Percentiles rank a stretch among this genome's conserved stretches.
Conservation (phyloP, 2,329 filamentous ascomycete genomes). For the Nothophaeocryptopus gaeumannii region DNA sequence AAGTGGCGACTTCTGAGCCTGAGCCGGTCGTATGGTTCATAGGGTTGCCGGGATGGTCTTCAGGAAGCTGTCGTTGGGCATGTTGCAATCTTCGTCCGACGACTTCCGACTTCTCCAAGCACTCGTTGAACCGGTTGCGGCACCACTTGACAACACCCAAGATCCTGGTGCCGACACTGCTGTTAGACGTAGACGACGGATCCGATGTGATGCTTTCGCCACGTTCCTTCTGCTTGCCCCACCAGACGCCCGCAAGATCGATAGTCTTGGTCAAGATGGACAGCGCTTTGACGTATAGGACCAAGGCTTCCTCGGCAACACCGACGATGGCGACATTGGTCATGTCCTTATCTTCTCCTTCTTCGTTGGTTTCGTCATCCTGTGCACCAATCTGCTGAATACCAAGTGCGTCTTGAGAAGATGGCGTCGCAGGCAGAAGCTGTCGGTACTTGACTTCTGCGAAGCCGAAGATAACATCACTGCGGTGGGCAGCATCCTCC, state of each 20-base stretch:
- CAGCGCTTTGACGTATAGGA: slow-evolving; percentile 92
- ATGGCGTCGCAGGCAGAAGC: slow-evolving; percentile 83
- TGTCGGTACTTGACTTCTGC: slow-evolving; percentile 99
- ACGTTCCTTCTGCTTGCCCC: slow-evolving; percentile 52
- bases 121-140: slow-evolving; percentile 90
- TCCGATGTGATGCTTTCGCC: slow-evolving; percentile 53
- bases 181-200: slow-evolving; percentile 21
- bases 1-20: slow-evolving; percentile 55
- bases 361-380: slow-evolving; percentile 53
- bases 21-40: slow-evolving; percentile 65
- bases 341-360: slow-evolving; percentile 69
- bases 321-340: slow-evolving; percentile 82
- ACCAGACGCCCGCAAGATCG: slow-evolving; percentile 92
- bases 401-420: slow-evolving; percentile 64
- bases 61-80: slow-evolving; percentile 77
- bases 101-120: slow-evolving; percentile 91
- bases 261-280: slow-evolving; percentile 88
- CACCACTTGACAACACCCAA: slow-evolving; percentile 97
- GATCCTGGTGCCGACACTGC: slow-evolving; percentile 55
- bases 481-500: slow-evolving; percentile 87
- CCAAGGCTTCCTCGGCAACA: slow-evolving; percentile 88
- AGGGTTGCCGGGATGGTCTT: slow-evolving; percentile 82
- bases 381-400: slow-evolving; percentile 53
- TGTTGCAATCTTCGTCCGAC: slow-evolving; percentile 85
- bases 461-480: slow-evolving; percentile 95